Percentiles rank a stretch among this genome's conserved stretches.
Conservation (phyloP, 2,329 filamentous ascomycete genomes). For the Myriosclerotinia scirpicola region DNA sequence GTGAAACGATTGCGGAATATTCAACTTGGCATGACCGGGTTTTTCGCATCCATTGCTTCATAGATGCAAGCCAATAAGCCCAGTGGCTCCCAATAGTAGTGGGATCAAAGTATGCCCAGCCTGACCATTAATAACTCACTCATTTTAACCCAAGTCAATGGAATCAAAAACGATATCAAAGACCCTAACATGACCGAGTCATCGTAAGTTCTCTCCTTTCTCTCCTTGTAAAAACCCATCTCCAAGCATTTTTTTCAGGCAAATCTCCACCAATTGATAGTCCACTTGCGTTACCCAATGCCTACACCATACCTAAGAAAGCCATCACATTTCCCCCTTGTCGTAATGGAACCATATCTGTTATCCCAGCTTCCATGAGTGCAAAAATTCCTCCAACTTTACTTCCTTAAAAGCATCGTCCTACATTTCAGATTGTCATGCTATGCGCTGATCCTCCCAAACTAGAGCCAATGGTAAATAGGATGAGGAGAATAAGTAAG, state of each 20-base stretch:
- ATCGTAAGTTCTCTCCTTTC: conserved; percentile 40
- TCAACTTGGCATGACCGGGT: conserved; percentile 41
- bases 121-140: conserved; percentile 63
- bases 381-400: conserved; percentile 52
- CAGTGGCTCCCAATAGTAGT: conserved; percentile 53
- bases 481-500: conserved; percentile 29
- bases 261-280: conserved; percentile 45
- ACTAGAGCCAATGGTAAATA: conserved; percentile 35
- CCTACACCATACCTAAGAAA: conserved; percentile 32
- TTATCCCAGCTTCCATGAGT: conserved; percentile 47
- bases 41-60: conserved; percentile 41
- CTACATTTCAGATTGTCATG: conserved; percentile 36
- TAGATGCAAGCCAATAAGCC: conserved; percentile 53
- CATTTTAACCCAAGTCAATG: conserved; percentile 60
- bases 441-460: conserved; percentile 38
- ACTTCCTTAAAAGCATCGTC: conserved; percentile 48
- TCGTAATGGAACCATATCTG: conserved; percentile 47
- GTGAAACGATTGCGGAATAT: conserved; percentile 48
- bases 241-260: conserved; percentile 41
- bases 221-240: conserved; percentile 32
- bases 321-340: conserved; percentile 43
- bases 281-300: conserved; percentile 39
- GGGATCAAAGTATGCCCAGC: conserved; percentile 61
- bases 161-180: conserved; percentile 58
- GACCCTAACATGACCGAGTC: too few relatives aligned